phyloP scores from a whole-genome alignment of 2,329 filamentous ascomycete genomes.

The Monosporascus sp. region DNA sequence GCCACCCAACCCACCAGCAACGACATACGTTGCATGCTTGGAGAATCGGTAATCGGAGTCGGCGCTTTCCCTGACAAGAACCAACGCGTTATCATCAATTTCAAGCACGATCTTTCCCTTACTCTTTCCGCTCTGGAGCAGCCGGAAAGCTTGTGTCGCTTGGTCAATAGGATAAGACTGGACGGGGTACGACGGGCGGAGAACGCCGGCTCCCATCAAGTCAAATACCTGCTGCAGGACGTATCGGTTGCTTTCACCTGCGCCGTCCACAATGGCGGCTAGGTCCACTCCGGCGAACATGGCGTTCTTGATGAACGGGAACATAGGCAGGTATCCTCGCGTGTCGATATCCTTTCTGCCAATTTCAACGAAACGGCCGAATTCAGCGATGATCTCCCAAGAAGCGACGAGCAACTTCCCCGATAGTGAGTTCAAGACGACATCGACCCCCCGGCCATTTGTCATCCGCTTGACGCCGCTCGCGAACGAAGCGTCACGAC shows the following conservation, averaged over 20 bases:
- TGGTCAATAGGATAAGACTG: conserved; percentile 17
- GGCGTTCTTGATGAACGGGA: conserved; percentile 3
- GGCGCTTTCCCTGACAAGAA: background rate
- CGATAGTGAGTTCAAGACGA: conserved; percentile 14
- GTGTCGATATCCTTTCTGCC: conserved; percentile 3
- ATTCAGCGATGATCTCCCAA: conserved; percentile 12
- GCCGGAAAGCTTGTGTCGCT: conserved; percentile 30
- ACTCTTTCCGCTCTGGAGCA: conserved; percentile 34
- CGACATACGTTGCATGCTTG: background rate
- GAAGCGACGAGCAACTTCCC: conserved; percentile 9
- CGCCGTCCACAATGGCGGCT: too few species aligned
- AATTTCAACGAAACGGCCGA: conserved; percentile 6
- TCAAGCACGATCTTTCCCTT: conserved; percentile 33
- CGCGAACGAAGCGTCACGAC: conserved; percentile 11
- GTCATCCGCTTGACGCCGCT: conserved; percentile 3
- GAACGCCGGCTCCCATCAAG: background rate
- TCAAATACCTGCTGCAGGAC: background rate
- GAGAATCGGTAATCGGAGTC: background rate
- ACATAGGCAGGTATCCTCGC: conserved; percentile 5
- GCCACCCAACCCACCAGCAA: conserved; percentile 27
- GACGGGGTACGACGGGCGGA: conserved; percentile 18
- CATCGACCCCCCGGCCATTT: conserved; percentile 10
- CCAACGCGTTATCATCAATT: conserved; percentile 5
- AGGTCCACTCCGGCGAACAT: background rate
- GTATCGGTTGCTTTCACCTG: too few species aligned